Evolutionary conservation across 495 filamentous ascomycete species (phyloP), one percentile per base, ranked within the genome.

Genomic region (Chaetomium tenue): DNA sequence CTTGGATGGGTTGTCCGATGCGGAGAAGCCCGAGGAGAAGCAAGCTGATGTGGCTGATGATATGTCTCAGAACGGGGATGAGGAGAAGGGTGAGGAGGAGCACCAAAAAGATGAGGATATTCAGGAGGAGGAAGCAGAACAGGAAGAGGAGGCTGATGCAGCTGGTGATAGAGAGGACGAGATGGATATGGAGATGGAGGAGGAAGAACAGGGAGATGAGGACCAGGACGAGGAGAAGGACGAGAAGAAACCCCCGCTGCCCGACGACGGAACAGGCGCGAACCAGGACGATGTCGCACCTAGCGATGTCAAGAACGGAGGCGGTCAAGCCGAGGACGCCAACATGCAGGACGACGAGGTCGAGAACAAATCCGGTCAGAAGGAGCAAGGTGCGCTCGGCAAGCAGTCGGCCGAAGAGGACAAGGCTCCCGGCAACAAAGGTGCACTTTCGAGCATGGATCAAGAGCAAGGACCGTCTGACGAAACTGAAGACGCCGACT

Each of bases 251-350:
- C 63, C 73, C 44, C 76, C 70, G 60, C 70, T 72, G 60, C 68
- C 64, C 15, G 72, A 74, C 9, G 82, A 87, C 52, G 76, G 84
- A 18, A 72, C 77, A 2, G 79, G 76, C 50, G 68, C 79, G 5
- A 86, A 87, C 56, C 82, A 87, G 50, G 85, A 92, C 40, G 85
- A 91, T 66, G 82, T 82, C 20, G 83, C 84, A 3, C 87, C 88
- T 5, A 91, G 87, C 67, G 88, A 92, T 59, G 84, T 81, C 22
- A 80, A 83, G 68, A 81, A 75, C 42, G 79, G 83, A 28, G 79
- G 80, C 22, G 84, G 84, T 22, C 83, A 86, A 51, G 82, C 86
- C 50, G 83, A 89, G 58, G 77, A 84, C 33, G 70, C 81, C 61
- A 72, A 71, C 37, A 76, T 81, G 63, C 72, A 80, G 25, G 74